A percentile compares a stretch with the other conserved stretches of the same genome.
phyloP scores from a whole-genome alignment of 2,329 filamentous ascomycete genomes.

The Sclerotinia spermophila region DNA sequence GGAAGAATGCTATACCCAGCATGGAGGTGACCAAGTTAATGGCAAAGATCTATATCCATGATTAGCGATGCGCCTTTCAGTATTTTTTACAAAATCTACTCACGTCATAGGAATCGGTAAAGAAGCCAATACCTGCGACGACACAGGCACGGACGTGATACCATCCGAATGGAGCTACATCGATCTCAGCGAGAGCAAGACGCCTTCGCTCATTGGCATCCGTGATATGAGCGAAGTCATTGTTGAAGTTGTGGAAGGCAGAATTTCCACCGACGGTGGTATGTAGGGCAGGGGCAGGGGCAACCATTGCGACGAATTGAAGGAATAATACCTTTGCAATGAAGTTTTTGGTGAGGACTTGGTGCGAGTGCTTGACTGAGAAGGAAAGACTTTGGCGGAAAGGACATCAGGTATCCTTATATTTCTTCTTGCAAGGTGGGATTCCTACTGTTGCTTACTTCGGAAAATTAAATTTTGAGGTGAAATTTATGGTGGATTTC shows the following conservation, averaged over 20 bases:
- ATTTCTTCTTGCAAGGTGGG: neutral
- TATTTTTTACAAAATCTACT: constrained; percentile 45
- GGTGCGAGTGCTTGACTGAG: constrained; percentile 23
- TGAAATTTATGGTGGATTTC: neutral
- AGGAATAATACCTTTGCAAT: neutral
- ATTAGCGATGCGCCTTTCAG: constrained; percentile 38
- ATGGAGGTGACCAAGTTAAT: constrained; percentile 35
- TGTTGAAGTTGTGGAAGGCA: constrained; percentile 75
- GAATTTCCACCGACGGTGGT: constrained; percentile 66
- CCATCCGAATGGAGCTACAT: constrained; percentile 79
- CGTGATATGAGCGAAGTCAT: constrained; percentile 61
- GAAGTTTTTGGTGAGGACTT: neutral
- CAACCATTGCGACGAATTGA: constrained; percentile 35
- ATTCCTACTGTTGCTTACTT: neutral
- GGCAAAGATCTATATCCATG: constrained; percentile 33
- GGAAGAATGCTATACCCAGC: constrained; percentile 34
- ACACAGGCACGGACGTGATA: constrained; percentile 70
- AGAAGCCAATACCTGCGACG: constrained; percentile 83
- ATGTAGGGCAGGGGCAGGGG: constrained; percentile 58
- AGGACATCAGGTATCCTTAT: constrained; percentile 11
- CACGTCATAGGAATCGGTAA: constrained; percentile 82
- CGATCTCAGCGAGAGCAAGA: constrained; percentile 75
- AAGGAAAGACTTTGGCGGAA: neutral
- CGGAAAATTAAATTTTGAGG: neutral
- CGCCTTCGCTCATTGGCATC: constrained; percentile 77